Evolutionary conservation across 176 grass and related monocot species (phyloP).

Genomic region (Juncus inflexus): DNA sequence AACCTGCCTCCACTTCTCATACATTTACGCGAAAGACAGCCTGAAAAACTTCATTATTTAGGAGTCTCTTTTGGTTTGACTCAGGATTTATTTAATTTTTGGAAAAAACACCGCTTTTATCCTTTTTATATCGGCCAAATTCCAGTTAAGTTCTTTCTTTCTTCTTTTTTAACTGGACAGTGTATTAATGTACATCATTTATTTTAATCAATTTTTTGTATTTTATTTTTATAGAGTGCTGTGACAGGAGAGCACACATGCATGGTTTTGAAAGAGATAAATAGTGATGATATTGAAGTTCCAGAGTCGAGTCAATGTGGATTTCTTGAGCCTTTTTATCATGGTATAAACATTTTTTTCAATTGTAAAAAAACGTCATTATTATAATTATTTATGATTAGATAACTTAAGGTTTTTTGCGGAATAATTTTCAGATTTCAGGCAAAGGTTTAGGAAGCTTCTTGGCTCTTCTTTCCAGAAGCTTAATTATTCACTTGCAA

Average conservation of each 20-base stretch:
- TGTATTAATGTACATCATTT: constrained; percentile 25
- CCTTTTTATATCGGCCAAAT: constrained; percentile 95
- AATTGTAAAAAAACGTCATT: no score
- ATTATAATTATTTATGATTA: no score
- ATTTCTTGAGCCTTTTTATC: constrained; percentile 89
- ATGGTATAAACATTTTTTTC: constrained; percentile 38
- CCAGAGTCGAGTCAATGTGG: constrained; percentile 41
- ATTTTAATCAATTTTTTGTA: background rate
- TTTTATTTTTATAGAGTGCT: constrained; percentile 56
- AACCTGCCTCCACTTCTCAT: constrained; percentile 87
- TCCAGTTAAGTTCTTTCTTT: constrained; percentile 48
- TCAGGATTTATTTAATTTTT: constrained; percentile 83
- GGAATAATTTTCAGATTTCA: constrained; percentile 62
- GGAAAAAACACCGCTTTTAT: constrained; percentile 81
- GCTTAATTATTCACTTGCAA: constrained; percentile 80
- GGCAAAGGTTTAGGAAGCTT: constrained; percentile 74
- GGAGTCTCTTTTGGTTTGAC: constrained; percentile 95
- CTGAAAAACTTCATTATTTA: constrained; percentile 88
- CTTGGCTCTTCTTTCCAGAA: constrained; percentile 64
- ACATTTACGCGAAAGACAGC: constrained; percentile 49
- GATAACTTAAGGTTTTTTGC: constrained; percentile 24
- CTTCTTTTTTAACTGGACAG: constrained; percentile 1
- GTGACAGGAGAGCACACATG: constrained; percentile 96
- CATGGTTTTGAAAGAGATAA: constrained; percentile 81
- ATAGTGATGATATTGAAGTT: constrained; percentile 67